Percentiles rank a stretch among this genome's conserved stretches.
These are phyloP conservation scores for Simmondsia chinensis DNA, from an alignment of 148 eudicot species.

Conservation along the genomic window DNA sequence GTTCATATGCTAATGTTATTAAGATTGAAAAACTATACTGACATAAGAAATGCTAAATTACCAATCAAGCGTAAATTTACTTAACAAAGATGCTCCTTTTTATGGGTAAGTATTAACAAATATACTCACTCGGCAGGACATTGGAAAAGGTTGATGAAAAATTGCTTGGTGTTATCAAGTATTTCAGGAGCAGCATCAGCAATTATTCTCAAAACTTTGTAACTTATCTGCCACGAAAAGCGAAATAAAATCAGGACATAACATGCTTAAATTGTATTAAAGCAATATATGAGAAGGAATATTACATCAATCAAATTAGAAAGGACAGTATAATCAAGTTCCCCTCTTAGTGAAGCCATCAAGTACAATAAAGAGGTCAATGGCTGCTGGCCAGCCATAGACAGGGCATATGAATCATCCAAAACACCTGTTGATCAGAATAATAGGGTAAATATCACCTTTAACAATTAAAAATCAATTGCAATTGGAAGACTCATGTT, in stretches of 20 bases:
- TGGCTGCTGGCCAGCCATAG: slow-evolving; percentile 53
- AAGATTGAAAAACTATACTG: no score
- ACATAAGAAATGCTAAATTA: no score
- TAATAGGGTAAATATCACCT: background rate
- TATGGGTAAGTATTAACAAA: background rate
- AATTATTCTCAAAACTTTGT: slow-evolving; percentile 39
- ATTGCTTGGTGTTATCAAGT: slow-evolving; percentile 28
- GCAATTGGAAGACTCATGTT: slow-evolving; percentile 3
- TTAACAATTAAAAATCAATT: background rate
- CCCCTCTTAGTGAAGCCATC: slow-evolving; percentile 57
- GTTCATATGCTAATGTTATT: no score
- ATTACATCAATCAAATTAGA: slow-evolving; percentile 53
- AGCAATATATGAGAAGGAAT: background rate
- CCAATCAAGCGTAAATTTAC: no score
- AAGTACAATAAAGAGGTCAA: slow-evolving; percentile 47
- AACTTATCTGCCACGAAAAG: slow-evolving; percentile 33
- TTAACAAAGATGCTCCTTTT: background rate
- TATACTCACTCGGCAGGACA: slow-evolving; percentile 47
- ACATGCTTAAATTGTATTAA: background rate
- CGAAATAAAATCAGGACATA: slow-evolving; percentile 1
- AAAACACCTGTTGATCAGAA: slow-evolving; percentile 41
- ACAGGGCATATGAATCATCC: slow-evolving; percentile 64
- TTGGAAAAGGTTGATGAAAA: slow-evolving; percentile 53
- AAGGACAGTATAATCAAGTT: slow-evolving; percentile 58
- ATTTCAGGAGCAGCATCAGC: slow-evolving; percentile 60